Base-by-base conservation (phyloP, 768 basidiomycete genomes). In the Mycena belliarum region DNA sequence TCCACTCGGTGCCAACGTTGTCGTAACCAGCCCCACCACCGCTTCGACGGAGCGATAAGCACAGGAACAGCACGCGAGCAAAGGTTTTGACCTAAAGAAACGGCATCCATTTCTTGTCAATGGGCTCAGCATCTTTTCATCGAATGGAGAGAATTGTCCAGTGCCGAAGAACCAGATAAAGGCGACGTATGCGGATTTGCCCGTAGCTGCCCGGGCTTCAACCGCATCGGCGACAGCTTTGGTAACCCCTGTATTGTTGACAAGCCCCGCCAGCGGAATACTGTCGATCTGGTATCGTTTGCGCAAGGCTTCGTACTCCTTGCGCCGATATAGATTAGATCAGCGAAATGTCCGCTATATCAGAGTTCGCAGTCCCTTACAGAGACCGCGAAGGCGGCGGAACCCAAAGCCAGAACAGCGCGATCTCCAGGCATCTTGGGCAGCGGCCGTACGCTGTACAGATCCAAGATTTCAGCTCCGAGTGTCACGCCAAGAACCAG, bases 21-120 rank as follows among this genome's bases (percentile, higher is more conserved):
- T 63, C 58, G 43, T 63, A 63, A 21, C 62, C 62, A 23, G 58
- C 62, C 21, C 62, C 62, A 29, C 49, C 57, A 40, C 62, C 62
- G 23, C 55, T 58, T 52, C 25, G 28, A 49, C 18, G 26, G 32
- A 21, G 26, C 6, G 47, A 49, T 55, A 57, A 52, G 56, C 38
- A 49, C 16, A 32, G 4, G 20, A 6, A 33, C 12, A 12, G 8
- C 16, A 12, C 11, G 7, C 5, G 18, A 49, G 21, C 24, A 23
- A 26, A 37, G 23, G 4, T 25, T 43, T 26, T 38, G 28, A 63
- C 61, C 61, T 49, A 49, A 63, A 59, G 38, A 59, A 63, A n/a
- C 62, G 40, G 25, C 62, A 63, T 2, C 62, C 62, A 23, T 43
- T 55, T 20, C 46, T 29, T n/a, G 48, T 50, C 33, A 63, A 38